Base-by-base conservation (phyloP, 176 grass and related monocot species). In the Ensete ventricosum region DNA sequence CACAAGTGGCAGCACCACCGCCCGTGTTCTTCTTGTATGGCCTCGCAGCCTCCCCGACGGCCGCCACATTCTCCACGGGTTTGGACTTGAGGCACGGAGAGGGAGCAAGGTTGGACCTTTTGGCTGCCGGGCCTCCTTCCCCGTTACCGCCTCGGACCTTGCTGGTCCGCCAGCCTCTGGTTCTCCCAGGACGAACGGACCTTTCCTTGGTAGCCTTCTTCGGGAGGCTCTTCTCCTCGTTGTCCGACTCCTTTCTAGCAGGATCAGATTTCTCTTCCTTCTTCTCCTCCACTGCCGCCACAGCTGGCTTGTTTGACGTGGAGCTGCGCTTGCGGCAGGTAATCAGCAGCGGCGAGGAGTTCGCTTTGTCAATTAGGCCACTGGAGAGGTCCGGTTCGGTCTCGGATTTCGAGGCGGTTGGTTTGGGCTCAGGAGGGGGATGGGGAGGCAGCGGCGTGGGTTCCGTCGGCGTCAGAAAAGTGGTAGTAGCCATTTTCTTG, bases 251-350 rank as follows among this genome's bases (percentile, higher is more conserved):
- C 62, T 75, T 90, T 58, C 81, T 57, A 72, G 78, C 87, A 19
- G 79, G 62, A 54, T 84, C 76, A 1, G n/a, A 55, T 2, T 88
- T 82, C 64, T 53, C 75, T 20, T 52, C 64, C 50, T 58, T 77
- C 50, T 81, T 87, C 27, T 83, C 81, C 58, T 86, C 84, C 13
- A 58, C 53, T 1, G 84, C 62, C 2, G 81, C 29, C 0, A 81
- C 64, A 0, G 83, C 63, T 0, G 82, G 51, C 78, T 92, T 96
- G 52, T 57, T 58, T 0, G 87, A 59, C 8, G 90, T 87, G 62
- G 93, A 92, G 79, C 89, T 92, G 43, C 89, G 78, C 50, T 96
- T 96, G 25, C 89, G 81, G 71, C 89, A 96, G n/a, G 90, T 80
- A 3, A 90, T 92, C 22, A 92, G 70, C 1, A 87, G 84, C 21